Conservation (phyloP, 768 basidiomycete genomes). For the Pleurotus pulmonarius region DNA sequence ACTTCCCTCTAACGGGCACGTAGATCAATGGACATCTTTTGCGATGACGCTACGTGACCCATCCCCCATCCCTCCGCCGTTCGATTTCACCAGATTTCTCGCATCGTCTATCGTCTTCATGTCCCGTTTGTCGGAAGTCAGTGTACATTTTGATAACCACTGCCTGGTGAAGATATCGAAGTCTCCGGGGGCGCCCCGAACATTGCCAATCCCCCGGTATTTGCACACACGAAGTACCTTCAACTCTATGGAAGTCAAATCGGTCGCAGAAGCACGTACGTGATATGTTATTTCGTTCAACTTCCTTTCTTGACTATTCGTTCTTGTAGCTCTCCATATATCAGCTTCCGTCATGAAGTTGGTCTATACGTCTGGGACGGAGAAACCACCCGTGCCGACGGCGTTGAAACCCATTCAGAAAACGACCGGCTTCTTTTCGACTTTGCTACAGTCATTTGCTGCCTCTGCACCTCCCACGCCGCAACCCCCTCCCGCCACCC, state of each 20-base stretch:
- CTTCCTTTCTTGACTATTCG: conserved; percentile 6
- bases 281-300: background rate
- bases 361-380: conserved; percentile 65
- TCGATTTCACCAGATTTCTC: conserved; percentile 88
- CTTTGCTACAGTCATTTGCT: conserved; percentile 30
- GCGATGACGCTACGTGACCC: conserved; percentile 85
- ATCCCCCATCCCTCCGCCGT: conserved; percentile 71
- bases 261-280: conserved; percentile 64
- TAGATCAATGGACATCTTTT: conserved; percentile 76
- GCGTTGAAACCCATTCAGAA: conserved; percentile 25
- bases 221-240: conserved; percentile 53
- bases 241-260: conserved; percentile 65
- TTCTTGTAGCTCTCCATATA: conserved; percentile 61
- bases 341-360: conserved; percentile 78
- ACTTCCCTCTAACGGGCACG: conserved; percentile 37
- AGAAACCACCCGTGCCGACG: conserved; percentile 42
- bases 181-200: conserved; percentile 46
- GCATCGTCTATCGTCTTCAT: conserved; percentile 94
- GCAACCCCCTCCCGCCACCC: conserved; percentile 29
- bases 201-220: conserved; percentile 49
- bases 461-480: conserved; percentile 32
- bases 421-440: conserved; percentile 46
- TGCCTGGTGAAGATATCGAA: conserved; percentile 67
- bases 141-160: conserved; percentile 79
- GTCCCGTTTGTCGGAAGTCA: conserved; percentile 69